Evolutionary conservation across 331 rosid species (phyloP).

Genomic region (Quercus phellos): DNA sequence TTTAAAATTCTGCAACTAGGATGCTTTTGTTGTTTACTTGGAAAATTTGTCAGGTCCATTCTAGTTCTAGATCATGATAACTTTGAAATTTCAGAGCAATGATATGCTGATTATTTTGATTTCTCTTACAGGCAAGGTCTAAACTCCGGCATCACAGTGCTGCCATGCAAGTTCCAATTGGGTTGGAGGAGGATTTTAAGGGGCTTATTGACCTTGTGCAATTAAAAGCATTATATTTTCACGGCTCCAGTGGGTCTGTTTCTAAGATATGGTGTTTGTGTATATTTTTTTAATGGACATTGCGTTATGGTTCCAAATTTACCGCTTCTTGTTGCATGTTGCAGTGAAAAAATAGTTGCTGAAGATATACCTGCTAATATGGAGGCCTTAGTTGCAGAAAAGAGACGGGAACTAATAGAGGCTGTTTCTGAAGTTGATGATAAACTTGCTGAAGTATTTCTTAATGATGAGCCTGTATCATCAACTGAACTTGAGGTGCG

Average conservation of each 20-base stretch:
- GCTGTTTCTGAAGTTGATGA: slow-evolving; percentile 93
- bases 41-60: background rate
- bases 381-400: slow-evolving; percentile 74
- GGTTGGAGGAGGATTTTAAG: slow-evolving; percentile 85
- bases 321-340: slow-evolving; percentile 18
- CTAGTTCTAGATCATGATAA: background rate
- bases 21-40: background rate
- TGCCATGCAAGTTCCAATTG: slow-evolving; percentile 90
- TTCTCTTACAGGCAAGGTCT: slow-evolving; percentile 73
- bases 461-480: slow-evolving; percentile 76
- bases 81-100: background rate
- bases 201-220: slow-evolving; percentile 95
- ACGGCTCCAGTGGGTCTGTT: slow-evolving; percentile 78
- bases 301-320: background rate
- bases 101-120: slow-evolving; percentile 16
- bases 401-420: slow-evolving; percentile 88
- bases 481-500: slow-evolving; percentile 79
- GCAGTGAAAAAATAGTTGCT: slow-evolving; percentile 61
- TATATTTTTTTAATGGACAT: background rate
- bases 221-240: slow-evolving; percentile 77
- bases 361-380: slow-evolving; percentile 81
- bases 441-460: slow-evolving; percentile 91
- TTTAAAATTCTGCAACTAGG: background rate
- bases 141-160: slow-evolving; percentile 97
- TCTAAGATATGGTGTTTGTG: slow-evolving; percentile 7